phyloP scores from a whole-genome alignment of 1,139 yeast genomes.

The Debaryomyces coudertii region DNA sequence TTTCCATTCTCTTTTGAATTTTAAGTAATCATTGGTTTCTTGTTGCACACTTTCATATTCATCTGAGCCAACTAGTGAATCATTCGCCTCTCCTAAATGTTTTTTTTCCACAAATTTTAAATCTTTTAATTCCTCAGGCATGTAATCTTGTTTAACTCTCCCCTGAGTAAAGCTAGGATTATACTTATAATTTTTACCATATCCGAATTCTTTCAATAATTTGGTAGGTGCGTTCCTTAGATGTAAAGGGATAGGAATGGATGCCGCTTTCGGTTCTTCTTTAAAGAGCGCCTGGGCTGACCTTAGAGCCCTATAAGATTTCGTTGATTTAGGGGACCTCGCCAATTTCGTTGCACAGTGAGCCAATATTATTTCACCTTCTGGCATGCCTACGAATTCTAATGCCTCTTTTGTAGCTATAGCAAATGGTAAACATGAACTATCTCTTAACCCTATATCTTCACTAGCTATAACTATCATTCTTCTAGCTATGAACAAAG shows the following conservation, averaged over 20 bases:
- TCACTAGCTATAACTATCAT: constrained; percentile 94
- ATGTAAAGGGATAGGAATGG: constrained; percentile 74
- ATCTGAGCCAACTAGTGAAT: constrained; percentile 27
- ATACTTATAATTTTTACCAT: constrained; percentile 82
- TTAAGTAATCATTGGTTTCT: constrained; percentile 31
- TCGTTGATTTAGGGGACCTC: constrained; percentile 81
- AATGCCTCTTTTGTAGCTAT: constrained; percentile 84
- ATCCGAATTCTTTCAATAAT: constrained; percentile 86
- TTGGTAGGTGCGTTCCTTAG: constrained; percentile 92
- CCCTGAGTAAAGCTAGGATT: constrained; percentile 82
- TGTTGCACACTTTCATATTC: constrained; percentile 26
- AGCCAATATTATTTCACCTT: constrained; percentile 85
- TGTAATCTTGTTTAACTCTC: constrained; percentile 66
- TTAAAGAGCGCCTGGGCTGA: constrained; percentile 60
- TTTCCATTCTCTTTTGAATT: constrained; percentile 27
- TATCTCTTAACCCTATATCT: constrained; percentile 84
- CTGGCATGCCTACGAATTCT: constrained; percentile 95
- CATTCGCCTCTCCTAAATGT: constrained; percentile 38
- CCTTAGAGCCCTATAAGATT: constrained; percentile 78
- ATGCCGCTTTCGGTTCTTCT: constrained; percentile 64
- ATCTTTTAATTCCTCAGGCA: constrained; percentile 55
- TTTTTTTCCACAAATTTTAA: constrained; percentile 40
- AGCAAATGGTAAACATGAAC: constrained; percentile 83
- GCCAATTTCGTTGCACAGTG: constrained; percentile 93
- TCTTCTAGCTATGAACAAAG: constrained; percentile 85